phyloP scores from a whole-genome alignment of 257 asterid genomes.

The Osmanthus fragrans region DNA sequence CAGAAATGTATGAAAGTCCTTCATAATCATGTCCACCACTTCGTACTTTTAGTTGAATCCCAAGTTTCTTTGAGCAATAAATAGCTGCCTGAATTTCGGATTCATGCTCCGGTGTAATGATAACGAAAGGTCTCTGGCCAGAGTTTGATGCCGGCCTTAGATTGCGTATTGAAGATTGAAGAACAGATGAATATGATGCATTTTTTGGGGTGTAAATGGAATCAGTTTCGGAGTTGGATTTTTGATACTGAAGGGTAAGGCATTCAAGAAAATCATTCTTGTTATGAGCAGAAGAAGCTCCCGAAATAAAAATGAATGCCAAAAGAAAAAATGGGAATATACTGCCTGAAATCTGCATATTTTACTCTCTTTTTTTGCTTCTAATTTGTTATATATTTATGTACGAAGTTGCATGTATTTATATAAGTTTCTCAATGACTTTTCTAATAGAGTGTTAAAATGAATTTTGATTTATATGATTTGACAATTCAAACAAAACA shows the following conservation, averaged over 20 bases:
- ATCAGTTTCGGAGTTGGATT: not conserved
- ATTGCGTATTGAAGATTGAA: not conserved
- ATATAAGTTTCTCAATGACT: too few species aligned
- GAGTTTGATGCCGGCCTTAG: not conserved
- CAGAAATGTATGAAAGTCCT: too few species aligned
- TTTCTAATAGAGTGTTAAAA: too few species aligned
- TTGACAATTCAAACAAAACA: not conserved
- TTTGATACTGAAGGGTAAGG: not conserved
- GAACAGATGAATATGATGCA: constrained; percentile 4
- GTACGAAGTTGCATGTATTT: not conserved
- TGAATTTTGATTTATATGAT: too few species aligned
- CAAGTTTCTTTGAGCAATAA: too few species aligned
- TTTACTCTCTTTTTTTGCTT: too few species aligned
- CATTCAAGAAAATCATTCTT: constrained; percentile 16
- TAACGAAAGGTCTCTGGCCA: too few species aligned
- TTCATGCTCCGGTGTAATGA: too few species aligned
- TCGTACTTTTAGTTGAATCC: too few species aligned
- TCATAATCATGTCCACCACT: too few species aligned
- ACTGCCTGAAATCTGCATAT: not conserved
- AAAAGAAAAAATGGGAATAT: not conserved
- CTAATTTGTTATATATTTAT: too few species aligned
- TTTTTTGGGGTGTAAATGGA: constrained; percentile 4
- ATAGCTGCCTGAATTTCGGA: too few species aligned
- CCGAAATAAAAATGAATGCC: not conserved
- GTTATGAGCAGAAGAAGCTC: not conserved